Percentiles rank a stretch among this genome's conserved stretches.
phyloP scores from a whole-genome alignment of 805 yeast species.

The Wickerhamomyces bovis region DNA sequence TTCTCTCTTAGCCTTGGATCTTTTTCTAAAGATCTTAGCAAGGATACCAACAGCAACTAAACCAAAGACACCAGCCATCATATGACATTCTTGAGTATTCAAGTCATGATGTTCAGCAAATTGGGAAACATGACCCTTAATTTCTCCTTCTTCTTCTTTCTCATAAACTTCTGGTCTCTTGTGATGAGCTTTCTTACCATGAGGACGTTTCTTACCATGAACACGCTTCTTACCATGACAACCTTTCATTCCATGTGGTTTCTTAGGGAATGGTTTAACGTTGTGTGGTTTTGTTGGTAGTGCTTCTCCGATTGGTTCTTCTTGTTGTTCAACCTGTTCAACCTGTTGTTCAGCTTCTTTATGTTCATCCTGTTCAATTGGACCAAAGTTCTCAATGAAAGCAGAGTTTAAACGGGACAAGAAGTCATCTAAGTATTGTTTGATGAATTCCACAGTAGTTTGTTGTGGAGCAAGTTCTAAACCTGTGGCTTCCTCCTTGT shows the following conservation, averaged over 20 bases:
- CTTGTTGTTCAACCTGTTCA: neutral
- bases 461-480: neutral
- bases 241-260: conserved; percentile 3
- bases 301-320: neutral
- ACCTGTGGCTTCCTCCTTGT: neutral
- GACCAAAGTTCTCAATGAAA: neutral
- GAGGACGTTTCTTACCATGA: neutral
- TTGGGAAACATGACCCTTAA: neutral
- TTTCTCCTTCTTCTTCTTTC: neutral
- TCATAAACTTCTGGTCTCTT: neutral
- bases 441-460: neutral
- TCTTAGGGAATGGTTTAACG: conserved; percentile 5
- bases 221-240: neutral
- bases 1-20: neutral
- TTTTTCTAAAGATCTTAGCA: neutral
- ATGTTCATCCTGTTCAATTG: neutral
- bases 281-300: conserved; percentile 1
- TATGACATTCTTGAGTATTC: neutral
- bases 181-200: neutral
- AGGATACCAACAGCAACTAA: neutral
- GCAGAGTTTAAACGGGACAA: neutral
- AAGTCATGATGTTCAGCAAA: neutral
- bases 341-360: neutral
- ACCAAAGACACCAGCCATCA: neutral
- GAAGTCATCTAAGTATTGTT: neutral